phyloP scores from a whole-genome alignment of 2,329 filamentous ascomycete genomes.

The Fusarium incarnatum region DNA sequence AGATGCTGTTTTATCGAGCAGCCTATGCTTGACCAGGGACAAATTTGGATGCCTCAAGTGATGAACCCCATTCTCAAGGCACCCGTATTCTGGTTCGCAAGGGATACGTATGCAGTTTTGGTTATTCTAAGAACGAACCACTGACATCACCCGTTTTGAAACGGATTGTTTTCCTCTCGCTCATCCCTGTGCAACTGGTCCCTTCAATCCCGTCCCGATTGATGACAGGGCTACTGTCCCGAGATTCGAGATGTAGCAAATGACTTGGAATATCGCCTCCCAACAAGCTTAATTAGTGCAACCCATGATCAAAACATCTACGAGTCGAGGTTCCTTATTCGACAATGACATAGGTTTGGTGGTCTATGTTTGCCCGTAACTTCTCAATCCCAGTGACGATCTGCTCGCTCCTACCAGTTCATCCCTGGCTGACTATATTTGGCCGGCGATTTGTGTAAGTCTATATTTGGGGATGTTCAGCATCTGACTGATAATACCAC shows the following conservation, averaged over 20 bases:
- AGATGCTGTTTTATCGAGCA: slow-evolving; percentile 43
- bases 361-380: background rate
- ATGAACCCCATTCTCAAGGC: slow-evolving; percentile 44
- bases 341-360: background rate
- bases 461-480: background rate
- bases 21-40: slow-evolving; percentile 41
- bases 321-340: slow-evolving; percentile 19
- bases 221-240: slow-evolving; percentile 5
- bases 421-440: background rate
- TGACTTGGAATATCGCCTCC: slow-evolving; percentile 13
- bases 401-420: background rate
- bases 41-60: slow-evolving; percentile 36
- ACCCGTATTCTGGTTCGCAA: slow-evolving; percentile 41
- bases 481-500: background rate
- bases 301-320: slow-evolving; percentile 20
- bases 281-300: slow-evolving; percentile 16
- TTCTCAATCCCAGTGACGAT: slow-evolving; percentile 5
- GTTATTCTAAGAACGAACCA: background rate
- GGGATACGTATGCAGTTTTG: slow-evolving; percentile 43
- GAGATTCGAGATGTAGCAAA: slow-evolving; percentile 10
- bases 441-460: background rate
- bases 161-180: background rate
- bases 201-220: background rate
- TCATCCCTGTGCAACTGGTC: background rate
- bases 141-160: background rate